Evolutionary conservation across 2,329 filamentous ascomycete genomes (phyloP).

Genomic region (Botrytis galanthina): DNA sequence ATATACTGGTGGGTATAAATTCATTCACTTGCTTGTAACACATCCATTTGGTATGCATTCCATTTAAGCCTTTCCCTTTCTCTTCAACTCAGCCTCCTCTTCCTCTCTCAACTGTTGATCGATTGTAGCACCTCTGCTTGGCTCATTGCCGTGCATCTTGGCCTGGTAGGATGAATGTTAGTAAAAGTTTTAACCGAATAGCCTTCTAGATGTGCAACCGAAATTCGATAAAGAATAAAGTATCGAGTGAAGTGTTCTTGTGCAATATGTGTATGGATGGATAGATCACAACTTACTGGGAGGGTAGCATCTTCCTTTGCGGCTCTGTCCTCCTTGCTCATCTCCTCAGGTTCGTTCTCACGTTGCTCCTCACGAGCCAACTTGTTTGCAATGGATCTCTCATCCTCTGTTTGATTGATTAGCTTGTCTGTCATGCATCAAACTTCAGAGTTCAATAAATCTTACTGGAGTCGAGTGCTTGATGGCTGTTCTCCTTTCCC

Average conservation of each 20-base stretch:
- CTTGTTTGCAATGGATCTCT: constrained; percentile 70
- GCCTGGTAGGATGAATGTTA: constrained; percentile 45
- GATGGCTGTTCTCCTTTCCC: constrained; percentile 68
- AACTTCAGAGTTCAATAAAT: not conserved
- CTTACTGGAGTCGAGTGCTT: constrained; percentile 69
- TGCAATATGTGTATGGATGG: not conserved
- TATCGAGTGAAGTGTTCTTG: not conserved
- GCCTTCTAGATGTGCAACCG: not conserved
- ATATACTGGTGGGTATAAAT: not conserved
- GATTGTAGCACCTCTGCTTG: constrained; percentile 68
- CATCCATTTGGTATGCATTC: not conserved
- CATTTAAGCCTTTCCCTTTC: constrained; percentile 49
- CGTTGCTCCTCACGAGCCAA: constrained; percentile 57
- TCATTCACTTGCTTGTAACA: constrained; percentile 6
- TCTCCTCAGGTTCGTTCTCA: constrained; percentile 46
- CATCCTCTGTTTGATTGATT: constrained; percentile 55
- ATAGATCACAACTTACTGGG: constrained; percentile 44
- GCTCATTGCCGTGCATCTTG: constrained; percentile 68
- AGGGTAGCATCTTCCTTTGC: constrained; percentile 54
- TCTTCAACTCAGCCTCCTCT: constrained; percentile 63
- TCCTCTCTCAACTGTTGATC: constrained; percentile 67
- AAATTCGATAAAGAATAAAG: not conserved
- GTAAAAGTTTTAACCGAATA: not conserved
- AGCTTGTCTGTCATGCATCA: constrained; percentile 3
- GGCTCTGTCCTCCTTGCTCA: constrained; percentile 32